Conservation (phyloP, 225 moss, liverwort and hornwort genomes). For the Pseudoscleropodium purum region DNA sequence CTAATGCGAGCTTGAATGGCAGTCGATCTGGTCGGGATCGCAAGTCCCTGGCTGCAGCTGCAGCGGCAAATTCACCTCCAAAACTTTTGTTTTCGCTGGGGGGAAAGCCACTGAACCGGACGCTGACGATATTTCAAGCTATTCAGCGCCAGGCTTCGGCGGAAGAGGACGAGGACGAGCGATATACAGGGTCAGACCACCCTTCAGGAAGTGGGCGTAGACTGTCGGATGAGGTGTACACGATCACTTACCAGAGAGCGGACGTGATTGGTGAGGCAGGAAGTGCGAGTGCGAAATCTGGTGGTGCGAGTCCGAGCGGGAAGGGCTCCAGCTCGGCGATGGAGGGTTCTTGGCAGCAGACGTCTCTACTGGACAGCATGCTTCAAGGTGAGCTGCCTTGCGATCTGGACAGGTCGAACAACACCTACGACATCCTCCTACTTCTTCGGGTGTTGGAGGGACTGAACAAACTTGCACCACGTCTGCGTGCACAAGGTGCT, state of each 20-base stretch:
- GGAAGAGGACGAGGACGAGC: conserved; percentile 91
- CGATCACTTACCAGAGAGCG: conserved; percentile 72
- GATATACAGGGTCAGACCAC: conserved; percentile 76
- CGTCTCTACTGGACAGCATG: conserved; percentile 76
- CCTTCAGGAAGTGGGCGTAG: conserved; percentile 66
- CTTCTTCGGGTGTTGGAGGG: conserved; percentile 87
- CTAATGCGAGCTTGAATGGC: conserved; percentile 65
- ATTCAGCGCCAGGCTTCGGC: conserved; percentile 74
- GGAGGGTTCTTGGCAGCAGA: conserved; percentile 83
- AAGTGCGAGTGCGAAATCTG: conserved; percentile 26
- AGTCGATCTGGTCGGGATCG: conserved; percentile 40
- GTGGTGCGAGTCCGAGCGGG: conserved; percentile 32
- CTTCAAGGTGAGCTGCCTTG: conserved; percentile 84
- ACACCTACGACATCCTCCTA: conserved; percentile 75
- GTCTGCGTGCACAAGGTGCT: conserved; percentile 69
- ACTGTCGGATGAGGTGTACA: conserved; percentile 95
- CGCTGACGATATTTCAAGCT: conserved; percentile 86
- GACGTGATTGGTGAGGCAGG: conserved; percentile 46
- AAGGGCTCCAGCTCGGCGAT: conserved; percentile 21
- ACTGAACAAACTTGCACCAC: conserved; percentile 71
- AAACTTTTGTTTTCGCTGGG: conserved; percentile 72
- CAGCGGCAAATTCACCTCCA: conserved; percentile 56
- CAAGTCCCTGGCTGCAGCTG: conserved; percentile 23
- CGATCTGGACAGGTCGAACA: conserved; percentile 84
- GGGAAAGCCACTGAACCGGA: conserved; percentile 68